phyloP scores from a whole-genome alignment of 257 asterid genomes.

The Penstemon davidsonii region DNA sequence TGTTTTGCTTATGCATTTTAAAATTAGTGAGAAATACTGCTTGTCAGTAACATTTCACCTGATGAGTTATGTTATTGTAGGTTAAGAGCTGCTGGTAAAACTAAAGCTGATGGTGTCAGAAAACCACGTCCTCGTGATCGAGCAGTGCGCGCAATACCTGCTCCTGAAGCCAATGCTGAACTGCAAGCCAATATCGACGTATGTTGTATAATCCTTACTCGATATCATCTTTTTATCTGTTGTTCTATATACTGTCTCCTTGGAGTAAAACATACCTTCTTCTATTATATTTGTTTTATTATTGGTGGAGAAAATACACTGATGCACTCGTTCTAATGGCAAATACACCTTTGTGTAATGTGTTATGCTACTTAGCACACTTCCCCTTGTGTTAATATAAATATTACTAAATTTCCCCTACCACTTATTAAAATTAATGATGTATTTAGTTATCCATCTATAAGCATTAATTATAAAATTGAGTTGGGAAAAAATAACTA shows the following conservation, averaged over 20 bases:
- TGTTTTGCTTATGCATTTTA: neutral
- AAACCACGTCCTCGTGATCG: slow-evolving; percentile 71
- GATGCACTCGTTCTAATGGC: too few relatives aligned
- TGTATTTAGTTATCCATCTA: too few relatives aligned
- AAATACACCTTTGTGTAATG: too few relatives aligned
- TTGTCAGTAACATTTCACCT: slow-evolving; percentile 13
- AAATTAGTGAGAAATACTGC: neutral
- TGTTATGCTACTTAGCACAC: too few relatives aligned
- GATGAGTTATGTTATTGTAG: slow-evolving; percentile 39
- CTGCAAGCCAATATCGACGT: slow-evolving; percentile 81
- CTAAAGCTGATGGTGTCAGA: slow-evolving; percentile 53
- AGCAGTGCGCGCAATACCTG: slow-evolving; percentile 57
- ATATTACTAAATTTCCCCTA: too few relatives aligned
- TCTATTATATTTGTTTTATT: too few relatives aligned
- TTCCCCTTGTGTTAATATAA: too few relatives aligned
- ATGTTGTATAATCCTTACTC: slow-evolving; percentile 30
- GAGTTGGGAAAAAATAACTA: too few relatives aligned
- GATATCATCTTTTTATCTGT: neutral
- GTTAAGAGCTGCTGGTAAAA: slow-evolving; percentile 67
- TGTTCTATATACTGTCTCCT: neutral
- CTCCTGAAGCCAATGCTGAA: slow-evolving; percentile 90
- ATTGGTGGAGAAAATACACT: too few relatives aligned
- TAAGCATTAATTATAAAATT: too few relatives aligned
- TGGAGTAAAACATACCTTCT: too few relatives aligned
- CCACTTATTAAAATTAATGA: too few relatives aligned